A percentile compares a stretch with the other conserved stretches of the same genome.
Conservation (phyloP, 345 rosid species). For the Salix exigua region DNA sequence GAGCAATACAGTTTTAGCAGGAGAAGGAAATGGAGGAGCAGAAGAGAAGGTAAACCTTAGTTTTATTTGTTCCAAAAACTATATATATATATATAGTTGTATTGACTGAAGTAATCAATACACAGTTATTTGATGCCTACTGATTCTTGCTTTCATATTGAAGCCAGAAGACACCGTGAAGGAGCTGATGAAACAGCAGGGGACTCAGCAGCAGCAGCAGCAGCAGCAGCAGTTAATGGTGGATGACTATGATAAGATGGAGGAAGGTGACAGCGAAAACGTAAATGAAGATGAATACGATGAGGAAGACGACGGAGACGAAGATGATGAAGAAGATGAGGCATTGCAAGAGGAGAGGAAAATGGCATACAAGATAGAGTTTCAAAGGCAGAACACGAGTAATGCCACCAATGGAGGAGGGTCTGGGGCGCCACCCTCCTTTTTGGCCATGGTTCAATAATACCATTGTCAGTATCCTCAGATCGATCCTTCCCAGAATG, state of each 20-base stretch:
- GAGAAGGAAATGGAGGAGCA: slow-evolving; percentile 37
- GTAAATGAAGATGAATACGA: slow-evolving; percentile 13
- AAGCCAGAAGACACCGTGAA: slow-evolving; percentile 83
- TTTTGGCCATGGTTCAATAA: slow-evolving; percentile 60
- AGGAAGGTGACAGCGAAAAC: slow-evolving; percentile 36
- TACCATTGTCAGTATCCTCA: not conserved
- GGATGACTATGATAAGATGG: slow-evolving; percentile 47
- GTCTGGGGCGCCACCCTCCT: slow-evolving; percentile 44
- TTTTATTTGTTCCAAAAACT: not conserved
- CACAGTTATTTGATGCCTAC: slow-evolving; percentile 8
- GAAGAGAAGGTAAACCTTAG: slow-evolving; percentile 41
- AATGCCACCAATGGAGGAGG: slow-evolving; percentile 51
- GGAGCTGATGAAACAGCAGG: slow-evolving; percentile 47
- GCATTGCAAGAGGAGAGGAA: slow-evolving; percentile 47
- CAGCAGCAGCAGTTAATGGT: slow-evolving; percentile 30
- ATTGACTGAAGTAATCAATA: not conserved
- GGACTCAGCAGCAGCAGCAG: slow-evolving; percentile 13
- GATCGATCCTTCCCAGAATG: slow-evolving; percentile 4
- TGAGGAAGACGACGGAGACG: slow-evolving; percentile 29
- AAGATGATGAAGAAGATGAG: slow-evolving; percentile 39
- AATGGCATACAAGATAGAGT: slow-evolving; percentile 53
- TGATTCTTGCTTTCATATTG: slow-evolving; percentile 48
- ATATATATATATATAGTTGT: not conserved
- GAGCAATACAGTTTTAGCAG: slow-evolving; percentile 11
- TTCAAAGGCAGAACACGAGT: slow-evolving; percentile 35